Conservation (phyloP, 768 basidiomycete species). For the Suillus weaverae region DNA sequence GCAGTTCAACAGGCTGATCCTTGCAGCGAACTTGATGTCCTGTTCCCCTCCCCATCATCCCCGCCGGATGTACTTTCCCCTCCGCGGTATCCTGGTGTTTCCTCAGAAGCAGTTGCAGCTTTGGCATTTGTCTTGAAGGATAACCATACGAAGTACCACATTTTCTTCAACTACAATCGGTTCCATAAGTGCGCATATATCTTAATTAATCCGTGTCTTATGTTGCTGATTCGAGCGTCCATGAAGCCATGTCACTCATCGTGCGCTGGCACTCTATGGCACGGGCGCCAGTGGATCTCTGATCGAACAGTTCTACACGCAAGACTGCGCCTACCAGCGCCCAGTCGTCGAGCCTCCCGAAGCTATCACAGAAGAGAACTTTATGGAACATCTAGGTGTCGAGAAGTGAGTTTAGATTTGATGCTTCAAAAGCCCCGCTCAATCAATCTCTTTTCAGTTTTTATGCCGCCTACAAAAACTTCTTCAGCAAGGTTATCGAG, state of each 20-base stretch:
- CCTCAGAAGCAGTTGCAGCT: slow-evolving; percentile 27
- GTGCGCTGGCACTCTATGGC: slow-evolving; percentile 8
- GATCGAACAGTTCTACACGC: too few species aligned
- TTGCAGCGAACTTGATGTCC: not conserved
- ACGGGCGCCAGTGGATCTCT: too few species aligned
- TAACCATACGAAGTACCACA: slow-evolving; percentile 48
- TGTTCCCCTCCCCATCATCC: slow-evolving; percentile 9
- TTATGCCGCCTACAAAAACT: too few species aligned
- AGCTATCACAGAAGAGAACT: too few species aligned
- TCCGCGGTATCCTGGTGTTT: slow-evolving; percentile 12
- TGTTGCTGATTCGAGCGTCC: not conserved
- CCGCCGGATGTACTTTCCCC: slow-evolving; percentile 6
- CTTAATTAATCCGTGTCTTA: not conserved
- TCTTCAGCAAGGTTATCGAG: too few species aligned
- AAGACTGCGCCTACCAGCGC: too few species aligned
- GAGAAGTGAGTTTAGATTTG: too few species aligned
- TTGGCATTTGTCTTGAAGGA: slow-evolving; percentile 41
- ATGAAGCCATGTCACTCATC: slow-evolving; percentile 30
- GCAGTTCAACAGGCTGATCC: not conserved
- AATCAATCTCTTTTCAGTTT: too few species aligned
- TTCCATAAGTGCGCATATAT: slow-evolving; percentile 52
- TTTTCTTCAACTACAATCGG: slow-evolving; percentile 45
- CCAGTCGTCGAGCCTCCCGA: too few species aligned
- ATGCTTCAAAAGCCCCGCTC: too few species aligned
- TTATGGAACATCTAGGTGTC: too few species aligned